phyloP scores from a whole-genome alignment of 768 basidiomycete genomes.

The Pholiota microspora region DNA sequence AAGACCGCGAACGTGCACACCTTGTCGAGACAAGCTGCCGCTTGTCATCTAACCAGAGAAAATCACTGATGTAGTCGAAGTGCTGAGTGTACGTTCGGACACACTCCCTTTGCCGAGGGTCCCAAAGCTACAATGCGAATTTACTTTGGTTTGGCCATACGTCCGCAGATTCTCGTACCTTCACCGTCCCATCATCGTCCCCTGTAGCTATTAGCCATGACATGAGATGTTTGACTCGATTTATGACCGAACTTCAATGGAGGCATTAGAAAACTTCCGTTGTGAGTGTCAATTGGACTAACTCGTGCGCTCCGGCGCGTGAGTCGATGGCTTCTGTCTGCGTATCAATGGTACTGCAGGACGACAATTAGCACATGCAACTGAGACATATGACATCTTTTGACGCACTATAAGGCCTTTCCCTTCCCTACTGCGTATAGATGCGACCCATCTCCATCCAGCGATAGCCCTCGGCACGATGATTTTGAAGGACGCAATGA shows the following conservation, averaged over 20 bases:
- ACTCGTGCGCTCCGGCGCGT: slow-evolving; percentile 65
- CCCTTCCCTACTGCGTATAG: slow-evolving; percentile 83
- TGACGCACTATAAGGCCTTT: slow-evolving; percentile 71
- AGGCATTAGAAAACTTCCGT: slow-evolving; percentile 23
- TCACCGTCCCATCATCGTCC: slow-evolving; percentile 93
- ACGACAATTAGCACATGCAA: slow-evolving; percentile 15
- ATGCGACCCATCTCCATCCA: slow-evolving; percentile 63
- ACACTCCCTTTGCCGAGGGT: slow-evolving; percentile 66
- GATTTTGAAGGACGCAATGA: slow-evolving; percentile 74
- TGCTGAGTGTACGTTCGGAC: slow-evolving; percentile 79
- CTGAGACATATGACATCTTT: background rate
- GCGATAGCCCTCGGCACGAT: slow-evolving; percentile 74
- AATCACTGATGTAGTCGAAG: slow-evolving; percentile 93
- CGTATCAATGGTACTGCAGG: slow-evolving; percentile 64
- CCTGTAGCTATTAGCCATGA: slow-evolving; percentile 79
- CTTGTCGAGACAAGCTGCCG: slow-evolving; percentile 86
- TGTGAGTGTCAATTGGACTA: slow-evolving; percentile 28
- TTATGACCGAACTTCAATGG: slow-evolving; percentile 70
- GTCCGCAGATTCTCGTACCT: slow-evolving; percentile 46
- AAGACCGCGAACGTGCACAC: slow-evolving; percentile 39
- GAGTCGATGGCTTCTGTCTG: slow-evolving; percentile 49
- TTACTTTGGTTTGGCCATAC: background rate
- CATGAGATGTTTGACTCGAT: slow-evolving; percentile 73
- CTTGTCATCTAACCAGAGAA: slow-evolving; percentile 82
- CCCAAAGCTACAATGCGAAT: slow-evolving; percentile 70